Evolutionary conservation across 192 early-diverging fungal species (phyloP).

Genomic region (Backusella westeae): DNA sequence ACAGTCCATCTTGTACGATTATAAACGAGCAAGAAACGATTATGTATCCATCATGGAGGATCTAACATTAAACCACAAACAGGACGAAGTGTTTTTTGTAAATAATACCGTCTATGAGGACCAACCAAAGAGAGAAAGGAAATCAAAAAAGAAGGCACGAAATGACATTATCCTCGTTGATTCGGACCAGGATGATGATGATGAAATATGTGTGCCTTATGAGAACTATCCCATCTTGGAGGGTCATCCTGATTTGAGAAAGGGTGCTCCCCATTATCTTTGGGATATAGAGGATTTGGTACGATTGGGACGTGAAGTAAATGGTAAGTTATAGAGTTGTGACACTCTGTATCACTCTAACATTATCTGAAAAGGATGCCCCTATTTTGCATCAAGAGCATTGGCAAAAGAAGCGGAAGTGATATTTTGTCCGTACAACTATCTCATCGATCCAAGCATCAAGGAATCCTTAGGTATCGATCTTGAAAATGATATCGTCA

Average conservation of each 20-base stretch:
- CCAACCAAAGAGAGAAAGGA: neutral
- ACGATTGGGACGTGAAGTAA: slow-evolving; percentile 29
- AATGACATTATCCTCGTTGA: neutral
- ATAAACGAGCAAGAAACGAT: neutral
- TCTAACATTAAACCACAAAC: neutral
- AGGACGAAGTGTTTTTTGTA: neutral
- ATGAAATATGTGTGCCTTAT: slow-evolving; percentile 20
- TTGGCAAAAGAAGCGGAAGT: slow-evolving; percentile 48
- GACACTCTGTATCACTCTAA: no score
- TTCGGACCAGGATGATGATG: neutral
- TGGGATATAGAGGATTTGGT: slow-evolving; percentile 65
- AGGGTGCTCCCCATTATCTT: slow-evolving; percentile 5
- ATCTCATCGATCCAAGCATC: slow-evolving; percentile 56
- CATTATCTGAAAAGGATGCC: slow-evolving; percentile 29
- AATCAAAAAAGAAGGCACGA: neutral
- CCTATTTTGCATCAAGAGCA: slow-evolving; percentile 55
- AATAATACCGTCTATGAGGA: neutral
- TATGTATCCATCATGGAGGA: neutral
- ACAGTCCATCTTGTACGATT: neutral
- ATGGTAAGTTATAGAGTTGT: neutral
- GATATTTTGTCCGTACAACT: slow-evolving; percentile 68
- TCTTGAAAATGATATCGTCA: slow-evolving; percentile 47
- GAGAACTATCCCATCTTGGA: slow-evolving; percentile 7
- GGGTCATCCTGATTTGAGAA: slow-evolving; percentile 3
- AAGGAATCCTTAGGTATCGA: slow-evolving; percentile 46